Conservation (phyloP, 306 rosid species). For the Rosa multiflora region DNA sequence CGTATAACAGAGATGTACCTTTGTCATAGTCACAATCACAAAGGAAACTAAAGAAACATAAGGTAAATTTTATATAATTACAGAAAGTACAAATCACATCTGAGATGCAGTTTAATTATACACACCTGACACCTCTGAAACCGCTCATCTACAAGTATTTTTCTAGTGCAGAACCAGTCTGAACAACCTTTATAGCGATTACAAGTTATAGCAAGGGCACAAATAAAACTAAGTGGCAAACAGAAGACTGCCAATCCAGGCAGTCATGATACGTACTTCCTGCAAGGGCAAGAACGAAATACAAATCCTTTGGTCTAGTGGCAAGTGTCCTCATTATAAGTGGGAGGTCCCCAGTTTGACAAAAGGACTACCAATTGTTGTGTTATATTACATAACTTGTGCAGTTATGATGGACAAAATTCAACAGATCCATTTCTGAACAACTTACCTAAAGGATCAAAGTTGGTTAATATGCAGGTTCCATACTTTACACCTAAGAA, state of each 20-base stretch:
- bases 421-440: too few species aligned
- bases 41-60: background rate
- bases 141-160: background rate
- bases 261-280: background rate
- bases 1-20: background rate
- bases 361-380: background rate
- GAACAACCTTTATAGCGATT: background rate
- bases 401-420: too few species aligned
- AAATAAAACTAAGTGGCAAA: background rate
- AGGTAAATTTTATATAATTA: background rate
- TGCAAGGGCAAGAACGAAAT: too few species aligned
- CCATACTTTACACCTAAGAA: too few species aligned
- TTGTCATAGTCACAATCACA: background rate
- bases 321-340: background rate
- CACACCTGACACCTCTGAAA: background rate
- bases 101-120: background rate
- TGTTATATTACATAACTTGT: too few species aligned
- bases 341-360: background rate
- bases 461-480: too few species aligned
- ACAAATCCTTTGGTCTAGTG: background rate
- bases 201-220: background rate
- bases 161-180: background rate
- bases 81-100: background rate
- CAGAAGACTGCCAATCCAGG: background rate
- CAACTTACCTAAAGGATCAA: too few species aligned